Evolutionary conservation across 805 yeast genomes (phyloP).

Genomic region (Schwanniomyces sp.): DNA sequence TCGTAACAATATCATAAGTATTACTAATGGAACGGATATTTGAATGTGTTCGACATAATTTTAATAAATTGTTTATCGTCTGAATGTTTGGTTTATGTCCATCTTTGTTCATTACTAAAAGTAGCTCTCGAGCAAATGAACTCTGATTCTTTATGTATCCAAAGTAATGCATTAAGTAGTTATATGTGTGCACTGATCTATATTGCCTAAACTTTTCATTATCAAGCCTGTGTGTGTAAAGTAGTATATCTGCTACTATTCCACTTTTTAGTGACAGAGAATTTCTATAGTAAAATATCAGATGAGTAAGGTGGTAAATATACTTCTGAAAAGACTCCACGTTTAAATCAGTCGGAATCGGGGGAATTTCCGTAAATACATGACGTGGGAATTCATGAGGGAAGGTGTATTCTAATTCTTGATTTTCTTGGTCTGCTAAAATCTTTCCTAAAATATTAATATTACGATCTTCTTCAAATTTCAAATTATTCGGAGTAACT

Average conservation of each 20-base stretch:
- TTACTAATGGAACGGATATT: conserved; percentile 29
- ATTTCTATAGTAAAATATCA: conserved; percentile 28
- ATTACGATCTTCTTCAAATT: conserved; percentile 13
- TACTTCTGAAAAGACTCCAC: conserved; percentile 30
- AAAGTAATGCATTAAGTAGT: conserved; percentile 39
- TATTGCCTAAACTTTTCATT: conserved; percentile 26
- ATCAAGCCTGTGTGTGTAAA: conserved; percentile 36
- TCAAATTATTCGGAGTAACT: conserved; percentile 30
- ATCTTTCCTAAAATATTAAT: conserved; percentile 13
- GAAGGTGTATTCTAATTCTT: conserved; percentile 10
- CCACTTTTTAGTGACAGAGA: conserved; percentile 35
- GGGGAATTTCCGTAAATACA: conserved; percentile 32
- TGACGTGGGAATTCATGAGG: conserved; percentile 16
- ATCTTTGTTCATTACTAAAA: conserved; percentile 42
- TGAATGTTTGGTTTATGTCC: conserved; percentile 40
- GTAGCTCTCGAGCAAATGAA: conserved; percentile 37
- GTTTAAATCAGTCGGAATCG: conserved; percentile 26
- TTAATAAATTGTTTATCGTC: conserved; percentile 38
- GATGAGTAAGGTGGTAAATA: conserved; percentile 36
- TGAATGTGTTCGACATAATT: conserved; percentile 30
- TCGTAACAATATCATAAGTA: conserved; percentile 29
- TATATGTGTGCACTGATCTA: conserved; percentile 37
- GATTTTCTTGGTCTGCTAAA: conserved; percentile 19
- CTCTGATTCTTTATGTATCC: conserved; percentile 41
- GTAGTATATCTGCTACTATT: conserved; percentile 34